Evolutionary conservation across 495 filamentous ascomycete species (phyloP).

Genomic region (Schizothecium vesticola): DNA sequence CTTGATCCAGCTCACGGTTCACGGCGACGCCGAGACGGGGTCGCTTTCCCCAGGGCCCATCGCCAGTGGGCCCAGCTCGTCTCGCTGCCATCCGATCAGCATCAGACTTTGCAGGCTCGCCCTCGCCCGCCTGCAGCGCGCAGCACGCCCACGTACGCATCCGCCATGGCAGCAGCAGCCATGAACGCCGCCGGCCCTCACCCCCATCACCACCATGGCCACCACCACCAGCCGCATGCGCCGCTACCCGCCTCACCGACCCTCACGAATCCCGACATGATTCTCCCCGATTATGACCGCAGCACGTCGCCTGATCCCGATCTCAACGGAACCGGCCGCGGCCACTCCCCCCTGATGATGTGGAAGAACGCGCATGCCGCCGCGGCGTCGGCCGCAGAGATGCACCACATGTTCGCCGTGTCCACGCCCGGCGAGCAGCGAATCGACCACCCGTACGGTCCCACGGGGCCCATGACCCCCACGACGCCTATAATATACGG

Average conservation of each 20-base stretch:
- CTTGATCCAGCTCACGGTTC: not conserved
- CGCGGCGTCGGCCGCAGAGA: slow-evolving; percentile 25
- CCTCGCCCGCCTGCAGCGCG: not conserved
- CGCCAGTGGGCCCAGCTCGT: slow-evolving; percentile 1
- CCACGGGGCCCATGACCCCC: slow-evolving; percentile 46
- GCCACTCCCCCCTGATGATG: slow-evolving; percentile 37
- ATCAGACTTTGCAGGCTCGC: slow-evolving; percentile 4
- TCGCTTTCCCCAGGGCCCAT: not conserved
- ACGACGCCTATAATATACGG: slow-evolving; percentile 56
- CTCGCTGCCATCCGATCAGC: slow-evolving; percentile 2
- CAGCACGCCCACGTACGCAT: not conserved
- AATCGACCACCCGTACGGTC: slow-evolving; percentile 36
- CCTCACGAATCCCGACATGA: slow-evolving; percentile 91
- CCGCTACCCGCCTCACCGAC: slow-evolving; percentile 64
- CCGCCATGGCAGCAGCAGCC: slow-evolving; percentile 23
- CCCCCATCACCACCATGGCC: slow-evolving; percentile 25
- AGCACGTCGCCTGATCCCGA: slow-evolving; percentile 42
- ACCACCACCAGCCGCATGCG: slow-evolving; percentile 31
- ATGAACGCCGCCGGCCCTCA: slow-evolving; percentile 31
- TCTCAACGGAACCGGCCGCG: slow-evolving; percentile 22
- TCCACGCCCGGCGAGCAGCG: slow-evolving; percentile 15
- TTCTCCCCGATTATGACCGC: slow-evolving; percentile 64
- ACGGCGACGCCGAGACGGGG: not conserved
- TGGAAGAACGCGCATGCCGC: slow-evolving; percentile 41
- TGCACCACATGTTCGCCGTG: slow-evolving; percentile 30